Conservation (phyloP, 2,329 filamentous ascomycete genomes). For the Mariannaea elegans region DNA sequence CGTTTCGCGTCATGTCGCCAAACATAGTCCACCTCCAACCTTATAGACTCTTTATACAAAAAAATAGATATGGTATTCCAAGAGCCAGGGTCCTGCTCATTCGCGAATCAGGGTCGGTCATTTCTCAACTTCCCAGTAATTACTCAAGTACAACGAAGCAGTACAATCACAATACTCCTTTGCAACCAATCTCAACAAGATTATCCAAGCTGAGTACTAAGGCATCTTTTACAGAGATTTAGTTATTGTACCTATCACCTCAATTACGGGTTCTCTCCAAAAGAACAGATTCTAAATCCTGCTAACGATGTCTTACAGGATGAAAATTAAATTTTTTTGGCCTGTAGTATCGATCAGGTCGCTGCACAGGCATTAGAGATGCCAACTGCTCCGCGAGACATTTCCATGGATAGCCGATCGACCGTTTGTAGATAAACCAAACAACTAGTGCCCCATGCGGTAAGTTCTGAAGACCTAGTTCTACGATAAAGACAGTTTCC, state of each 20-base stretch:
- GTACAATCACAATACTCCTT: conserved; percentile 21
- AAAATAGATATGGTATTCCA: conserved; percentile 8
- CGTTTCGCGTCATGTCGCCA: conserved; percentile 7
- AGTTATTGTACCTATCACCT: conserved; percentile 9
- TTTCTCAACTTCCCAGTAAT: conserved; percentile 19
- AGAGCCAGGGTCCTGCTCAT: too few species aligned
- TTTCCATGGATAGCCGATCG: conserved; percentile 22
- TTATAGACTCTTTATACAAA: too few species aligned
- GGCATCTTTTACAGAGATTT: conserved; percentile 19
- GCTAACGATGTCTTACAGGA: too few species aligned
- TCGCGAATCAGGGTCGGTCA: too few species aligned
- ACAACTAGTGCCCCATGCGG: too few species aligned
- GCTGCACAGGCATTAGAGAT: too few species aligned
- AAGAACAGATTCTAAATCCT: too few species aligned
- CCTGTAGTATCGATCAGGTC: neutral
- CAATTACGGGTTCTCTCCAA: conserved; percentile 3
- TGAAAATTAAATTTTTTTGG: conserved; percentile 24
- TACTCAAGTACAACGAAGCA: conserved; percentile 12
- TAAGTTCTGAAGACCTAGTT: too few species aligned
- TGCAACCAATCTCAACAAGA: conserved; percentile 23
- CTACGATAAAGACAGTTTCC: conserved; percentile 32
- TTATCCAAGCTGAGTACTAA: conserved; percentile 24
- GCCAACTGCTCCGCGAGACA: conserved; percentile 18
- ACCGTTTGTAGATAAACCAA: conserved; percentile 22
- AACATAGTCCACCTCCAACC: too few species aligned